These are phyloP conservation scores for Phytophthora pisi DNA, from an alignment of 352 stramenopile genomes.

Conservation along the genomic window DNA sequence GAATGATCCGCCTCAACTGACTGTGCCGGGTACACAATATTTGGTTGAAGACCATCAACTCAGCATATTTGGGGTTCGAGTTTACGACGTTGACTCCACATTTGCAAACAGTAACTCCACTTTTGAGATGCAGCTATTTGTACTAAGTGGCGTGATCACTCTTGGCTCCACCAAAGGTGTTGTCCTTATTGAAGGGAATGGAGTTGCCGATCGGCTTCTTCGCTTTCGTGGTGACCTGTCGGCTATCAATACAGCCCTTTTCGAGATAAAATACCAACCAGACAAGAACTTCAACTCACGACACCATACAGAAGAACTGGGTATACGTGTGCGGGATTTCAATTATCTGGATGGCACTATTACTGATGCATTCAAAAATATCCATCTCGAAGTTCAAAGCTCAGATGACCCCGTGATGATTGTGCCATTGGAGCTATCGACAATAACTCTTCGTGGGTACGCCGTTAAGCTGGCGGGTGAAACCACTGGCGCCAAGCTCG, in stretches of 20 bases:
- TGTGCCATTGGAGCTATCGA: constrained; percentile 40
- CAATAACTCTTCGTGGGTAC: constrained; percentile 52
- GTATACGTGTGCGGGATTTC: constrained; percentile 60
- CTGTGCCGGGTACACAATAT: constrained; percentile 53
- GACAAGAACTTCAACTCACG: constrained; percentile 77
- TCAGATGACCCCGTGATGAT: constrained; percentile 51
- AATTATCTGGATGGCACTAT: constrained; percentile 61
- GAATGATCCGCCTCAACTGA: constrained; percentile 64
- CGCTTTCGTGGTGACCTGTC: constrained; percentile 58
- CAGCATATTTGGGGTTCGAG: constrained; percentile 69
- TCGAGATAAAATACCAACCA: constrained; percentile 75
- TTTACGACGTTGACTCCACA: constrained; percentile 62
- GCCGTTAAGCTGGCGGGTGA: constrained; percentile 36
- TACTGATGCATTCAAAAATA: constrained; percentile 45
- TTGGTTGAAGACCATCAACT: constrained; percentile 67
- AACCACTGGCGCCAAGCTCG: constrained; percentile 9
- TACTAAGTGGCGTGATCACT: constrained; percentile 54
- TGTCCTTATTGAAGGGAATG: constrained; percentile 59
- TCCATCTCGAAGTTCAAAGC: constrained; percentile 53
- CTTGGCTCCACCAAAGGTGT: constrained; percentile 38
- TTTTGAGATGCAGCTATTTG: constrained; percentile 69
- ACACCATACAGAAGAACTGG: constrained; percentile 64
- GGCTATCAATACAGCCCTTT: constrained; percentile 68
- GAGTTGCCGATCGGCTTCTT: constrained; percentile 53
- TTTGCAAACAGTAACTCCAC: constrained; percentile 36